Percentiles rank a stretch among this genome's conserved stretches.
Evolutionary conservation across 345 rosid genomes (phyloP).

Genomic region (Lumnitzera racemosa): DNA sequence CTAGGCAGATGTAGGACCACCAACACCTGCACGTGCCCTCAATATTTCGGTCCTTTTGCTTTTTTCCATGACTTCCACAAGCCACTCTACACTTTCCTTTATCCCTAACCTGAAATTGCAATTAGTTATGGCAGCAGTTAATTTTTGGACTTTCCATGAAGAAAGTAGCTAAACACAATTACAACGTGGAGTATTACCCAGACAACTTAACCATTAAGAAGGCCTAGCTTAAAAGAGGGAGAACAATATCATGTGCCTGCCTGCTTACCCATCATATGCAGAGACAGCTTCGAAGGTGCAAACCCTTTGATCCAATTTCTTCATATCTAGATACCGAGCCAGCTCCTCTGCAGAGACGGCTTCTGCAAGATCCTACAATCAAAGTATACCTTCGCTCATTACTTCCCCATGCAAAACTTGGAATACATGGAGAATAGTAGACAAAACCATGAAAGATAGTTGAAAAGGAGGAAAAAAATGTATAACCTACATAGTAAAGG

Average conservation of each 20-base stretch:
- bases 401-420: not conserved
- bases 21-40: slow-evolving; percentile 59
- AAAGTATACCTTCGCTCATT: not conserved
- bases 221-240: not conserved
- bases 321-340: slow-evolving; percentile 75
- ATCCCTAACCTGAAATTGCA: slow-evolving; percentile 63
- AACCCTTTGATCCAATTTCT: slow-evolving; percentile 88
- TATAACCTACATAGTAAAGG: too few species aligned
- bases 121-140: not conserved
- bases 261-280: slow-evolving; percentile 77
- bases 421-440: too few species aligned
- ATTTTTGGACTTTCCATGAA: too few species aligned
- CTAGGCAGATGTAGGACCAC: slow-evolving; percentile 31
- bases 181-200: too few species aligned
- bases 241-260: not conserved
- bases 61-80: slow-evolving; percentile 87
- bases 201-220: too few species aligned
- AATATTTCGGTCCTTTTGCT: slow-evolving; percentile 93
- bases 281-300: slow-evolving; percentile 95
- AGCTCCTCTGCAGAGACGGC: slow-evolving; percentile 89
- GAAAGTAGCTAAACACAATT: too few species aligned
- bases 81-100: slow-evolving; percentile 84
- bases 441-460: too few species aligned
- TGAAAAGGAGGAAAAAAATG: too few species aligned
- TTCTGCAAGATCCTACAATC: slow-evolving; percentile 74